These are phyloP conservation scores for Pichia kluyveri DNA, from an alignment of 805 yeast species.

Conservation along the genomic window DNA sequence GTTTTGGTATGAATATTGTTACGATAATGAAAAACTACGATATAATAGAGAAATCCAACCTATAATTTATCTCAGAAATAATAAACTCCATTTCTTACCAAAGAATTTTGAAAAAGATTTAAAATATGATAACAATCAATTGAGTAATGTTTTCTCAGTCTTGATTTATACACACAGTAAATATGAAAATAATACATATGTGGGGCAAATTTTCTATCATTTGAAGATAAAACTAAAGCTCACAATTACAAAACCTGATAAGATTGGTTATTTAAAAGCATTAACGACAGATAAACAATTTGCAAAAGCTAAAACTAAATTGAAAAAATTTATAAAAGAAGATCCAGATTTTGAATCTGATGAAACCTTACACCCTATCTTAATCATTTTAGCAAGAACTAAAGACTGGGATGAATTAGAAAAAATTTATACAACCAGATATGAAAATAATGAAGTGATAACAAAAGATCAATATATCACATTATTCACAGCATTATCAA, in stretches of 20 bases:
- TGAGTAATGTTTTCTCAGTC: slow-evolving; percentile 11
- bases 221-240: slow-evolving; percentile 9
- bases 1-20: slow-evolving; percentile 10
- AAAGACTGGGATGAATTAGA: slow-evolving; percentile 44
- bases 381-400: slow-evolving; percentile 14
- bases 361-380: slow-evolving; percentile 13
- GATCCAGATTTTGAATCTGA: slow-evolving; percentile 9
- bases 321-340: slow-evolving; percentile 3
- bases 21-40: not conserved
- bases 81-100: slow-evolving; percentile 9
- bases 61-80: slow-evolving; percentile 4
- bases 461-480: slow-evolving; percentile 43
- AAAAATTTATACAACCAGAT: slow-evolving; percentile 45
- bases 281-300: slow-evolving; percentile 8
- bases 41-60: slow-evolving; percentile 5
- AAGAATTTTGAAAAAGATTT: slow-evolving; percentile 6
- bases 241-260: slow-evolving; percentile 11
- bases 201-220: slow-evolving; percentile 6
- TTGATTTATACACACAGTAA: slow-evolving; percentile 15
- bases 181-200: slow-evolving; percentile 16
- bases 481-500: slow-evolving; percentile 53
- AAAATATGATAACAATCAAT: not conserved
- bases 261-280: slow-evolving; percentile 13
- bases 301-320: slow-evolving; percentile 9
- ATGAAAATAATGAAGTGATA: slow-evolving; percentile 46